phyloP scores from a whole-genome alignment of 768 basidiomycete species.

The Piloderma croceum region DNA sequence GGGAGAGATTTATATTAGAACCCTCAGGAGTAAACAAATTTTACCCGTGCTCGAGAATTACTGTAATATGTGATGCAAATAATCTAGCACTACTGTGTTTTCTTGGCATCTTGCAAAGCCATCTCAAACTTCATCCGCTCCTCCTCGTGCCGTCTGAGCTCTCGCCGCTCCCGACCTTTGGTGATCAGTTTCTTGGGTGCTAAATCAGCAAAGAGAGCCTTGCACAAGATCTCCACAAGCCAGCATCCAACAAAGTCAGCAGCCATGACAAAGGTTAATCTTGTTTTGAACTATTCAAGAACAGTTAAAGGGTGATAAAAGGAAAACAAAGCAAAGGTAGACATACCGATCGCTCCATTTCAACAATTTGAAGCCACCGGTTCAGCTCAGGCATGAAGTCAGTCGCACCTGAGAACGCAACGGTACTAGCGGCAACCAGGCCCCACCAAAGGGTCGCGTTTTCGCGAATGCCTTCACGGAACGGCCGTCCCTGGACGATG shows the following conservation, averaged over 20 bases:
- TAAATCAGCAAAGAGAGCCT: conserved; percentile 80
- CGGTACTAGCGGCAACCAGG: conserved; percentile 78
- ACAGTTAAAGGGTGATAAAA: not conserved
- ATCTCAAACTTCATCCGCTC: conserved; percentile 20
- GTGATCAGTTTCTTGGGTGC: conserved; percentile 84
- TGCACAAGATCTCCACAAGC: conserved; percentile 77
- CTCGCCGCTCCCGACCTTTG: conserved; percentile 74
- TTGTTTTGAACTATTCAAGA: conserved; percentile 67
- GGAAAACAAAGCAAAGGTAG: not conserved
- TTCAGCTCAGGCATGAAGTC: conserved; percentile 95
- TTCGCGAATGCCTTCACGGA: conserved; percentile 96
- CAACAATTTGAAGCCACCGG: conserved; percentile 94
- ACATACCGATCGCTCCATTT: conserved; percentile 75
- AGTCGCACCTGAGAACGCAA: conserved; percentile 90
- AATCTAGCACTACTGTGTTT: conserved; percentile 30
- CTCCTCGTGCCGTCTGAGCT: conserved; percentile 48
- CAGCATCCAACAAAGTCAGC: conserved; percentile 87
- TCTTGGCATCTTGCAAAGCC: conserved; percentile 24
- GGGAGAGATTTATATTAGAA: too few relatives aligned
- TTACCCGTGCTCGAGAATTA: too few relatives aligned
- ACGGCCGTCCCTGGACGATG: conserved; percentile 73
- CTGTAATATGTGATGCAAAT: too few relatives aligned
- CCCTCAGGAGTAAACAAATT: too few relatives aligned
- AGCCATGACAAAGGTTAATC: conserved; percentile 75
- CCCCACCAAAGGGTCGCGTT: conserved; percentile 93